These are phyloP conservation scores for Monoraphidium neglectum DNA, from an alignment of 139 green algal species.

Conservation along the genomic window DNA sequence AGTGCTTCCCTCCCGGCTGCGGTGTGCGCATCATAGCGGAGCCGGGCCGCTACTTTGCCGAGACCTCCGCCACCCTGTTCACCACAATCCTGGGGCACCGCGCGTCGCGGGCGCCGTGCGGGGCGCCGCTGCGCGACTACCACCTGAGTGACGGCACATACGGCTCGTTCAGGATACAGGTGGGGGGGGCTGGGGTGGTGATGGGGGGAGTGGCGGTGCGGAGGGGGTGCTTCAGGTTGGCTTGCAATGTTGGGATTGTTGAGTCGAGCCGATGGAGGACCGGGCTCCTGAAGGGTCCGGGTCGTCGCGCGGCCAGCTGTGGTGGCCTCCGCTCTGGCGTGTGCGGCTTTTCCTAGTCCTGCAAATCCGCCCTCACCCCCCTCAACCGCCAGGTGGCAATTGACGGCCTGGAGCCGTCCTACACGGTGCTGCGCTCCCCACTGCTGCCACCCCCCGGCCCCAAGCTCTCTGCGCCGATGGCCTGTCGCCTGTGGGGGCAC, in stretches of 20 bases:
- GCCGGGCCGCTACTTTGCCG: slow-evolving; percentile 68
- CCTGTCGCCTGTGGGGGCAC: slow-evolving; percentile 70
- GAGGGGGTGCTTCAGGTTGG: no score
- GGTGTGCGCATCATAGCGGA: slow-evolving; percentile 84
- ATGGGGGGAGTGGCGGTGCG: no score
- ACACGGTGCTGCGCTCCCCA: slow-evolving; percentile 31
- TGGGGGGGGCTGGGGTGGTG: no score
- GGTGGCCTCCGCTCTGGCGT: no score
- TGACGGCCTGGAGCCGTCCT: slow-evolving; percentile 32
- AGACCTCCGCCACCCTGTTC: slow-evolving; percentile 73
- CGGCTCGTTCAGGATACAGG: slow-evolving; percentile 68
- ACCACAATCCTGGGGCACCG: slow-evolving; percentile 73
- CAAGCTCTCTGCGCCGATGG: neutral
- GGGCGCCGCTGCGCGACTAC: slow-evolving; percentile 30
- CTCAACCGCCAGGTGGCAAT: slow-evolving; percentile 64
- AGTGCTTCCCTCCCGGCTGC: slow-evolving; percentile 68
- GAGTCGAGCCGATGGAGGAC: no score
- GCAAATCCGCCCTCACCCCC: no score
- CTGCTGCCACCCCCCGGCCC: slow-evolving; percentile 20
- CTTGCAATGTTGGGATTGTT: no score
- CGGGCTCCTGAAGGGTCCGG: no score
- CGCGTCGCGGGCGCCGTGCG: neutral
- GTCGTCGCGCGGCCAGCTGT: no score
- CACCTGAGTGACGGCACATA: slow-evolving; percentile 87
- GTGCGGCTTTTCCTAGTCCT: no score